phyloP scores from a whole-genome alignment of 345 rosid genomes.

The Populus ilicifolia region DNA sequence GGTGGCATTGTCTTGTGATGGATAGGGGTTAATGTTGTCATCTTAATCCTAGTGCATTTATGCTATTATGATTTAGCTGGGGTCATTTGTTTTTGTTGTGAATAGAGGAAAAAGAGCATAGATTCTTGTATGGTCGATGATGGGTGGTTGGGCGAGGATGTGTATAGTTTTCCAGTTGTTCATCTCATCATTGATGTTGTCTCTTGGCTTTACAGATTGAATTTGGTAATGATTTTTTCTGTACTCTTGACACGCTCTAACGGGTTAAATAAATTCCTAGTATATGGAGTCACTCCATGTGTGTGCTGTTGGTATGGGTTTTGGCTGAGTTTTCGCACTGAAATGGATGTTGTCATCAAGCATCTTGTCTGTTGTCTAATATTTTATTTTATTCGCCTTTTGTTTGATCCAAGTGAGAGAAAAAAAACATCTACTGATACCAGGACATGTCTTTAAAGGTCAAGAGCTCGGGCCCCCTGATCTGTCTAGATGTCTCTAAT shows the following conservation, averaged over 20 bases:
- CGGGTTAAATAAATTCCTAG: constrained; percentile 16
- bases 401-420: background rate
- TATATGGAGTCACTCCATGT: background rate
- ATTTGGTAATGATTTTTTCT: constrained; percentile 28
- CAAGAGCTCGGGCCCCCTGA: background rate
- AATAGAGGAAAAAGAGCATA: constrained; percentile 32
- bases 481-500: background rate
- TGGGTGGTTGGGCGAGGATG: constrained; percentile 20
- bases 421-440: background rate
- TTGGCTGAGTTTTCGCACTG: background rate
- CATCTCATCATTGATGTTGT: constrained; percentile 27
- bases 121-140: constrained; percentile 20
- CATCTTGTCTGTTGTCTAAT: background rate
- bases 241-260: constrained; percentile 12
- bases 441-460: background rate
- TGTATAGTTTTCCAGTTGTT: constrained; percentile 34
- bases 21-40: background rate
- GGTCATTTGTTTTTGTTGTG: constrained; percentile 25
- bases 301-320: background rate
- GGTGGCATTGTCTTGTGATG: background rate
- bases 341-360: constrained; percentile 2
- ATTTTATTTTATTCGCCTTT: background rate
- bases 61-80: constrained; percentile 17
- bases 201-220: constrained; percentile 23
- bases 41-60: constrained; percentile 4